Percentiles rank a stretch among this genome's conserved stretches.
phyloP scores from a whole-genome alignment of 2,329 filamentous ascomycete genomes.

The Botrytis cinerea region DNA sequence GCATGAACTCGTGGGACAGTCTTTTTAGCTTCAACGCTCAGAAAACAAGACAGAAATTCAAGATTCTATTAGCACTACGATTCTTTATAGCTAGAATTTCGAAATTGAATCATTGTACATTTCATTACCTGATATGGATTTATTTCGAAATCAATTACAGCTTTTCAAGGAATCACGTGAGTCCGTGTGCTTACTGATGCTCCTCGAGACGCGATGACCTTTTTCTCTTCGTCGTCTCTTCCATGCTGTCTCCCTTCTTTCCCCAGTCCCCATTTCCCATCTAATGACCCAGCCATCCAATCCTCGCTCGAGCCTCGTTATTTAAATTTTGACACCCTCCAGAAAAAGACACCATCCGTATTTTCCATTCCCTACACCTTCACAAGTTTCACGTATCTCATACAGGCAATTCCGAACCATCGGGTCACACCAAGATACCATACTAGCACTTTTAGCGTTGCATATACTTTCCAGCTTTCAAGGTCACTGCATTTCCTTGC shows the following conservation, averaged over 20 bases:
- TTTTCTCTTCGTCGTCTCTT: background rate
- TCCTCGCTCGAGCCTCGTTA: background rate
- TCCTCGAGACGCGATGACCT: background rate
- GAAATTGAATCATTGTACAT: background rate
- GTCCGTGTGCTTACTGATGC: background rate
- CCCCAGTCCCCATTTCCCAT: background rate
- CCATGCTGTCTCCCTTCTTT: background rate
- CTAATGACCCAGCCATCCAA: background rate
- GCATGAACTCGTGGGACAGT: background rate
- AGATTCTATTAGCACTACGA: background rate
- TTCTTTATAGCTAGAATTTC: background rate
- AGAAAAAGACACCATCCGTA: background rate
- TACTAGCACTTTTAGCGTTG: background rate
- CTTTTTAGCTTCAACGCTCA: background rate
- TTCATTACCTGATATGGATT: background rate
- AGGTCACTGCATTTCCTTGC: conserved; percentile 10
- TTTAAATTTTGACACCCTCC: background rate
- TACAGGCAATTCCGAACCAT: conserved; percentile 11
- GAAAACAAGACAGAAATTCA: background rate
- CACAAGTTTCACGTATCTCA: background rate
- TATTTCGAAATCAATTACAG: background rate
- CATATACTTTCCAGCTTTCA: conserved; percentile 20
- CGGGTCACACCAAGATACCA: conserved; percentile 2
- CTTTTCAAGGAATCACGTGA: background rate
- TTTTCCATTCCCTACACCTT: background rate